Percentiles rank a stretch among this genome's conserved stretches.
phyloP scores from a whole-genome alignment of 1,284 basidiomycete genomes.

The Heliocybe sulcata region DNA sequence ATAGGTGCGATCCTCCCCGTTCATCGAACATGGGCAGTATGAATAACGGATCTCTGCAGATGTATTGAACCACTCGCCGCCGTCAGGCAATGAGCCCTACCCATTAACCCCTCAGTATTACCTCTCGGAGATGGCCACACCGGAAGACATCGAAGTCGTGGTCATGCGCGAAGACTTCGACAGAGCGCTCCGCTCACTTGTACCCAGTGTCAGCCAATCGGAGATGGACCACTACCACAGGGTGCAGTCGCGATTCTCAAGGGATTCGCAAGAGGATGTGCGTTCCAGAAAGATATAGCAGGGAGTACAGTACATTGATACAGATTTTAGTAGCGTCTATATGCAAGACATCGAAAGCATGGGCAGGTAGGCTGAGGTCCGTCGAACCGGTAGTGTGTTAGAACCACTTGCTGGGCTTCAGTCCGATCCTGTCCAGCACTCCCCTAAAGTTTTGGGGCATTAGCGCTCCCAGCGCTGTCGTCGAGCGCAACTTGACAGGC shows the following conservation, averaged over 20 bases:
- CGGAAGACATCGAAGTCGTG: conserved; percentile 70
- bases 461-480: conserved; percentile 39
- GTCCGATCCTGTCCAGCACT: conserved; percentile 46
- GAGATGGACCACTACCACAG: conserved; percentile 87
- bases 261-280: neutral
- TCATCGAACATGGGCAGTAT: neutral
- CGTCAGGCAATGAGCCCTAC: conserved; percentile 44
- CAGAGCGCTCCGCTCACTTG: conserved; percentile 65
- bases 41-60: conserved; percentile 26
- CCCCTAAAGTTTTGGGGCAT: conserved; percentile 45
- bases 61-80: conserved; percentile 36
- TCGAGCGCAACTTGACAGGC: conserved; percentile 35
- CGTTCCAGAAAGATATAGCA: neutral
- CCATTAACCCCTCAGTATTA: conserved; percentile 92
- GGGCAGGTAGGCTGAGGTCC: too few relatives aligned
- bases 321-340: neutral
- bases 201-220: conserved; percentile 83
- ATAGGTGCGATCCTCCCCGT: conserved; percentile 39
- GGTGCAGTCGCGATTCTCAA: conserved; percentile 69
- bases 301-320: neutral
- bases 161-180: conserved; percentile 76
- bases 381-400: too few relatives aligned
- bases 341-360: neutral
- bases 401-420: conserved; percentile 48
- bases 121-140: conserved; percentile 75